A percentile compares a stretch with the other conserved stretches of the same genome.
These are phyloP conservation scores for Kodamaea laetipori DNA, from an alignment of 805 yeast genomes.

Conservation along the genomic window DNA sequence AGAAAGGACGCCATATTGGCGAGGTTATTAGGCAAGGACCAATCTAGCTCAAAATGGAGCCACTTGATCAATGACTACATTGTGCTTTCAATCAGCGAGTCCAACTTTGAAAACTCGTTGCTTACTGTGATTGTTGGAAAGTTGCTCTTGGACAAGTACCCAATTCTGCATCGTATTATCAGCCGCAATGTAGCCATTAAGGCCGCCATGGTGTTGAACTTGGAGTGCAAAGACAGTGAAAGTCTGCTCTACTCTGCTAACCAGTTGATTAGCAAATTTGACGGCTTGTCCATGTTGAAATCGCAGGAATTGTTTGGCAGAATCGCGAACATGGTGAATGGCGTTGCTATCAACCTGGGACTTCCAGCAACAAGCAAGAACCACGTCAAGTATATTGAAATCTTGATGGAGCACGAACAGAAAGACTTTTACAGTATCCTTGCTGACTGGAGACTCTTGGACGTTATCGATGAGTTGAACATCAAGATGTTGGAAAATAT, in stretches of 20 bases:
- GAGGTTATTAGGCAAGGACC: constrained; percentile 20
- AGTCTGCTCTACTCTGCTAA: constrained; percentile 24
- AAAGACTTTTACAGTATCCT: constrained; percentile 29
- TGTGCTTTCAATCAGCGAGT: constrained; percentile 30
- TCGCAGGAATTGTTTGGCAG: constrained; percentile 29
- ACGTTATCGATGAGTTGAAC: constrained; percentile 35
- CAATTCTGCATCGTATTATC: constrained; percentile 23
- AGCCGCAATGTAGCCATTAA: constrained; percentile 27
- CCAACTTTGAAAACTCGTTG: constrained; percentile 36
- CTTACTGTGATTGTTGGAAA: constrained; percentile 33
- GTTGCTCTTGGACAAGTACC: constrained; percentile 25
- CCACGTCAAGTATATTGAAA: constrained; percentile 33
- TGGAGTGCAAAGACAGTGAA: constrained; percentile 33
- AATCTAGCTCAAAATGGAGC: background rate
- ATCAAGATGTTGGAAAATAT: constrained; percentile 27
- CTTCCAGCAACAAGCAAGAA: constrained; percentile 24
- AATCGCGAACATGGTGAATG: constrained; percentile 27
- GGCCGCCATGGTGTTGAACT: constrained; percentile 29
- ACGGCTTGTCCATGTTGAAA: constrained; percentile 34
- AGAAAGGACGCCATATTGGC: constrained; percentile 19
- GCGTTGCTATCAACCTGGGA: constrained; percentile 26
- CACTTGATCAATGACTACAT: constrained; percentile 29
- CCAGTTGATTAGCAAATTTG: constrained; percentile 31
- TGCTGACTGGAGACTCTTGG: constrained; percentile 40
- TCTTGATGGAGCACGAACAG: constrained; percentile 18